Base-by-base conservation (phyloP, 2,329 filamentous ascomycete species). In the Colletotrichum tanaceti region DNA sequence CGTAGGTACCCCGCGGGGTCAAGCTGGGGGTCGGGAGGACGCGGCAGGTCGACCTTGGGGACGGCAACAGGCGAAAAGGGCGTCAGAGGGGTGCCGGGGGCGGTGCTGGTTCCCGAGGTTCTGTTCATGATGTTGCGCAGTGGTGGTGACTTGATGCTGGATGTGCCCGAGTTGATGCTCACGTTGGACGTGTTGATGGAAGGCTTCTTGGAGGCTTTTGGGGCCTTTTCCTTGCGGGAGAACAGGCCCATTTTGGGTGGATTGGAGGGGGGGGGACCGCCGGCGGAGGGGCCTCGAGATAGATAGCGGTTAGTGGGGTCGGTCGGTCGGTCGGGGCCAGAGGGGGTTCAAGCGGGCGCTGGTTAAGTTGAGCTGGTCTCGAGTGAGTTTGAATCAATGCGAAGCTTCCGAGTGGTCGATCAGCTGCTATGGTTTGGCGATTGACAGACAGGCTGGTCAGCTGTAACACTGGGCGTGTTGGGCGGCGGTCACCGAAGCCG, bases 1-100 rank as follows among this genome's bases (percentile, higher is more conserved):
- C 93, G 90, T 75, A 99, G 87, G 80, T 98, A 98, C 70, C 90
- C 94, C 28, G 92, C 93, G 22, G 95, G 94, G 78, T 98, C 93
- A 73, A 95, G 85, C 71, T 91, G 87, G 75, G 95, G 94, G 80
- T 98, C 94, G 35, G 95, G 94, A 18, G 94, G 90, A 75, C 89
- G 91, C 58, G 95, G 93, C 55, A 98, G 87, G 72, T 93, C 88
- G 75, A 97, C 86, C 79, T 94, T 92, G 73, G 91, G 89, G 73
- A 94, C 86, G 71, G 80, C 84, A 72, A 78, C 76, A 68, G 77
- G 83, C 43, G 85, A 83, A 77, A 87, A 85, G 53, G 85, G 84
- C 13, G 85, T 83, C 68, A 84, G 71, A n/a, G 85, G 83, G 3
- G 83, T 85, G 39, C 75, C 81, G 5, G 84, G 82, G 49, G 73